Conservation (phyloP, 2,329 filamentous ascomycete genomes). For the Mycogone perniciosa region DNA sequence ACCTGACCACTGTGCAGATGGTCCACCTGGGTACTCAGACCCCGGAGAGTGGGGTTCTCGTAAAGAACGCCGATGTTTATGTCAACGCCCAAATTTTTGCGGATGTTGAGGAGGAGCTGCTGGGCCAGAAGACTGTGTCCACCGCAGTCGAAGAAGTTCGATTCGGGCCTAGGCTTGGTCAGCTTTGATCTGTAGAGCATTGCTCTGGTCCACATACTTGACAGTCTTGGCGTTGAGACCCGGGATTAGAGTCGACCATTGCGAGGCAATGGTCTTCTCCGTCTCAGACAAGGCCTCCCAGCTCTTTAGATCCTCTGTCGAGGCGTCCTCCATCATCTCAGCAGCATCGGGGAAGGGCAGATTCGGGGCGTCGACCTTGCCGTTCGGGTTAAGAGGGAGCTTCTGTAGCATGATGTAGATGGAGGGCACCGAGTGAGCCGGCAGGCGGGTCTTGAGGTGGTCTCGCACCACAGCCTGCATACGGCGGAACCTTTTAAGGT, state of each 20-base stretch:
- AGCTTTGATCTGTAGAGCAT: constrained; percentile 8
- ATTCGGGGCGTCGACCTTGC: constrained; percentile 72
- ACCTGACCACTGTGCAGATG: constrained; percentile 21
- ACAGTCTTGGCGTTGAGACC: constrained; percentile 63
- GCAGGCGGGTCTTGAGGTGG: constrained; percentile 58
- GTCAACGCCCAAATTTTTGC: constrained; percentile 24
- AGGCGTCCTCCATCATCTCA: constrained; percentile 44
- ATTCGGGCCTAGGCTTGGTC: constrained; percentile 35
- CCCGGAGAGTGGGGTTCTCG: constrained; percentile 22
- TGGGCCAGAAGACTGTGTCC: constrained; percentile 52
- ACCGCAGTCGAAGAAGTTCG: constrained; percentile 35
- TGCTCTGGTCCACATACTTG: too few relatives aligned
- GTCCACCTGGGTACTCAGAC: constrained; percentile 26
- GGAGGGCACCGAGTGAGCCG: constrained; percentile 29
- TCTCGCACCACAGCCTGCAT: constrained; percentile 52
- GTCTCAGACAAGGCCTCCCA: constrained; percentile 38
- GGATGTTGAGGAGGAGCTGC: constrained; percentile 62
- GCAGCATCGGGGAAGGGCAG: constrained; percentile 74
- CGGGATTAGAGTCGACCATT: constrained; percentile 67
- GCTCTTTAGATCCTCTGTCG: constrained; percentile 39
- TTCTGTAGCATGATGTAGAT: constrained; percentile 30
- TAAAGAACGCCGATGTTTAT: constrained; percentile 29
- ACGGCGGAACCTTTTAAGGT: constrained; percentile 37
- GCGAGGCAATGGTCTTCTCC: constrained; percentile 40
- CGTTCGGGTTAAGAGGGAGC: constrained; percentile 62